Conservation (phyloP, 371 early-diverging fungal genomes). For the Saksenaea vasiformis region DNA sequence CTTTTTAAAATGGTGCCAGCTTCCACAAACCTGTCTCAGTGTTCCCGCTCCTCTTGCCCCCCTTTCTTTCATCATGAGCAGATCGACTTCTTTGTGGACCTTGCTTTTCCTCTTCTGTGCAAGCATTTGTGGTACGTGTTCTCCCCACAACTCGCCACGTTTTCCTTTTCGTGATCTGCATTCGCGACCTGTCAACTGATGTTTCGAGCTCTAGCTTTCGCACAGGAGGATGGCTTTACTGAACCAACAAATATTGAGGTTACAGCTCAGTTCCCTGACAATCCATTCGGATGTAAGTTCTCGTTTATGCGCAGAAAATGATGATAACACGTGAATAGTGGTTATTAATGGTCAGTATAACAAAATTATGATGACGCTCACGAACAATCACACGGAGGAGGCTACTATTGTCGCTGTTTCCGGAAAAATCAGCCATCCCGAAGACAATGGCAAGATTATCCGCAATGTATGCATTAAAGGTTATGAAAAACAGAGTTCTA, state of each 20-base stretch:
- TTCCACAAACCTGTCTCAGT: background rate
- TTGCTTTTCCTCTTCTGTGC: constrained; percentile 16
- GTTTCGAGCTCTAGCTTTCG: constrained; percentile 21
- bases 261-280: constrained; percentile 47
- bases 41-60: constrained; percentile 14
- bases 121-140: background rate
- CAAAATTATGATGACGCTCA: constrained; percentile 41
- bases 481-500: background rate
- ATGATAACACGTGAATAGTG: constrained; percentile 22
- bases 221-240: constrained; percentile 21
- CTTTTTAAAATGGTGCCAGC: background rate
- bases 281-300: constrained; percentile 50
- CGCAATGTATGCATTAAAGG: constrained; percentile 41
- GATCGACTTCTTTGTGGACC: constrained; percentile 23
- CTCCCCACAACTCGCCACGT: background rate
- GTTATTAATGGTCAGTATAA: constrained; percentile 52
- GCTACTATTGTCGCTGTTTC: constrained; percentile 45
- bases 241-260: constrained; percentile 34
- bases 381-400: constrained; percentile 39
- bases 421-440: constrained; percentile 36
- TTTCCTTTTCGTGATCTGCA: background rate
- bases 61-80: constrained; percentile 18
- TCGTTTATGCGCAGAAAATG: background rate
- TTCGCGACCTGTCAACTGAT: background rate
- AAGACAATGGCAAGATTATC: constrained; percentile 33